Base-by-base conservation (phyloP, 2,329 filamentous ascomycete species). In the Talaromyces sp. region DNA sequence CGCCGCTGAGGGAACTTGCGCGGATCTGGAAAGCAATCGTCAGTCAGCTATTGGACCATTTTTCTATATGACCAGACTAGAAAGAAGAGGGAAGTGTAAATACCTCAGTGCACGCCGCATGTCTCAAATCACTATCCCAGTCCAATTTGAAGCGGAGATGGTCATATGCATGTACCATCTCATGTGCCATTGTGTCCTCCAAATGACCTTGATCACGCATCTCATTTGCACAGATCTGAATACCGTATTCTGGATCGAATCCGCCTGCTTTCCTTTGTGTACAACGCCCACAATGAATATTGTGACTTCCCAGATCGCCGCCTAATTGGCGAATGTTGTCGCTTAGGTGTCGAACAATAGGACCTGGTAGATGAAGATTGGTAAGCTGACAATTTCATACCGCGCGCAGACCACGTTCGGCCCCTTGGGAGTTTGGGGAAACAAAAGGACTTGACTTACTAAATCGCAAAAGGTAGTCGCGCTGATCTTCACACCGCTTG, bases 91-190 rank as follows among this genome's bases (percentile, higher is more conserved):
- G n/a, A n/a, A n/a, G n/a, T n/a, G n/a, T n/a, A 22, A 56, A 37
- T 75, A 93, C 90, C 86, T 99, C 94, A 57, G 92, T 88, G 73
- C 94, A 99, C 57, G 94, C 94, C 36, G 92, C 89, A 75, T 99
- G 94, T 72, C 87, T 85, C 74, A 99, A 72, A 71, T 91, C 77
- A 77, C 89, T 84, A n/a, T 78, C 74, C 78, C 89, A 89, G 69
- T 97, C 88, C 45, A 97, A 86, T 75, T 96, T 94, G 79, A 91
- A 99, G 63, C 93, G 80, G 65, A 97, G 70, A 72, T 96, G 89
- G 72, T 99, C 94, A 80, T 91, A 97, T 1, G 92, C 92, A 73
- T 99, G 94, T 55, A 99, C 89, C 91, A 99, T 95, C 78, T 99
- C 94, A 74, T 99, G 94, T 28, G 92, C 87, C 68, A 99, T 79